Conservation (phyloP, 2,329 filamentous ascomycete species). For the Clonostachys byssicola region DNA sequence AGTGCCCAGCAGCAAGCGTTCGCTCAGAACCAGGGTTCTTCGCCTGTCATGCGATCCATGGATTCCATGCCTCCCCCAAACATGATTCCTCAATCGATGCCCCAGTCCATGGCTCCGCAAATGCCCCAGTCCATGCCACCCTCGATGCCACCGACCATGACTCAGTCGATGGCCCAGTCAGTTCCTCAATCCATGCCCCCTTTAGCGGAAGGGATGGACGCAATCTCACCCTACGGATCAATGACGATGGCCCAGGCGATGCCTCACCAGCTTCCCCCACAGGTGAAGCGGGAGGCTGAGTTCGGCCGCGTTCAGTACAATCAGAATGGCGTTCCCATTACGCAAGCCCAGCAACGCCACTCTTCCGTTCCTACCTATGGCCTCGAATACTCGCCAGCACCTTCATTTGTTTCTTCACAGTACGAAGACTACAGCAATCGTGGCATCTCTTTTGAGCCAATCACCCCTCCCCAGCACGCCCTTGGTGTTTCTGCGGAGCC, state of each 20-base stretch:
- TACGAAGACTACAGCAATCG: constrained; percentile 98
- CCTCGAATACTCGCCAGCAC: constrained; percentile 95
- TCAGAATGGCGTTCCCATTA: constrained; percentile 82
- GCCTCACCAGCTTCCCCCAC: constrained; percentile 52
- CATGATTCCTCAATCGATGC: constrained; percentile 58
- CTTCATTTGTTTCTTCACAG: constrained; percentile 97
- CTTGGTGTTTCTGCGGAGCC: constrained; percentile 80
- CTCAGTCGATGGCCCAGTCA: constrained; percentile 29
- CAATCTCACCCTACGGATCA: constrained; percentile 64
- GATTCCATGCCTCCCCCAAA: constrained; percentile 91
- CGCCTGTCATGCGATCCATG: constrained; percentile 84
- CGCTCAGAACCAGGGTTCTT: constrained; percentile 75
- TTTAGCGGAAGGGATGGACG: constrained; percentile 63
- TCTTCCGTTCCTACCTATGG: constrained; percentile 96
- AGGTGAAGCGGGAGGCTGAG: constrained; percentile 87
- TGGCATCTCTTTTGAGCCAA: constrained; percentile 91
- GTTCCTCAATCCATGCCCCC: constrained; percentile 63
- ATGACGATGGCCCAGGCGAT: constrained; percentile 68
- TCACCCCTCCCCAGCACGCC: constrained; percentile 91
- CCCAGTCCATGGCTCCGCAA: constrained; percentile 16
- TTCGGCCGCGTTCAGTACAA: constrained; percentile 82
- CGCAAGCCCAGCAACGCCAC: constrained; percentile 83
- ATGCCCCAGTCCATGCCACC: constrained; percentile 52
- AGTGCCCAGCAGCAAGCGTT: constrained; percentile 72
- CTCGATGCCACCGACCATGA: constrained; percentile 57